phyloP scores from a whole-genome alignment of 2,329 filamentous ascomycete species.

The Curvularia sp. region DNA sequence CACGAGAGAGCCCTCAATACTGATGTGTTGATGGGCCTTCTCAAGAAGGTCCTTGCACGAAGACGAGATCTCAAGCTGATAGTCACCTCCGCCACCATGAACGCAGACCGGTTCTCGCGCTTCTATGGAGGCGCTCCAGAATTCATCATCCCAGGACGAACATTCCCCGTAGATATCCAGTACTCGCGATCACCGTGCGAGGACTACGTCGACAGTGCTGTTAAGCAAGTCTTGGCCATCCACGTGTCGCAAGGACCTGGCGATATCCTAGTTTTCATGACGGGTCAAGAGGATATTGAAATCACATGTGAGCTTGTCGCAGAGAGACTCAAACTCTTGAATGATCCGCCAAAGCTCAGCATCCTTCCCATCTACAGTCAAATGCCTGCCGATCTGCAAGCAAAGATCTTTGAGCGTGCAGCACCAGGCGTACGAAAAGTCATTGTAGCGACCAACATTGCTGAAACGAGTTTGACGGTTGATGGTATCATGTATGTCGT shows the following conservation, averaged over 20 bases:
- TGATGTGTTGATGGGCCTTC: slow-evolving; percentile 94
- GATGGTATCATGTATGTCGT: slow-evolving; percentile 99
- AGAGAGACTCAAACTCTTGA: slow-evolving; percentile 84
- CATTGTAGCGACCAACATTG: slow-evolving; percentile 98
- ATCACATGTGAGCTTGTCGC: slow-evolving; percentile 92
- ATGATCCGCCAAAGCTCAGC: slow-evolving; percentile 92
- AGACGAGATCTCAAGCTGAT: slow-evolving; percentile 93
- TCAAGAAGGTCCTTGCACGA: slow-evolving; percentile 94
- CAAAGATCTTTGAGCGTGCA: slow-evolving; percentile 95
- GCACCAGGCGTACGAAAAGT: slow-evolving; percentile 92
- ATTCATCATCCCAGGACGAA: slow-evolving; percentile 93
- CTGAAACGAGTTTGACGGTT: slow-evolving; percentile 95
- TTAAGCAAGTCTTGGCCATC: slow-evolving; percentile 93
- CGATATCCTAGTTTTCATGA: slow-evolving; percentile 99
- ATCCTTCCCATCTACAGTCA: slow-evolving; percentile 99
- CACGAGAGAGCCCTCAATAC: slow-evolving; percentile 97
- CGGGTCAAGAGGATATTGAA: slow-evolving; percentile 97
- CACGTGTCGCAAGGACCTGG: slow-evolving; percentile 93
- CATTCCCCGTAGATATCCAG: slow-evolving; percentile 96
- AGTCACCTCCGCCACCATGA: slow-evolving; percentile 98
- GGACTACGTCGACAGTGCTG: slow-evolving; percentile 96
- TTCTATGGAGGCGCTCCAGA: slow-evolving; percentile 97
- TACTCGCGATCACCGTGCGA: slow-evolving; percentile 94
- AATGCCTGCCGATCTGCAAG: slow-evolving; percentile 97
- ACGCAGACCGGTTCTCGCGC: slow-evolving; percentile 91